Conservation (phyloP, 495 filamentous ascomycete species). For the Xylaria palmicola region DNA sequence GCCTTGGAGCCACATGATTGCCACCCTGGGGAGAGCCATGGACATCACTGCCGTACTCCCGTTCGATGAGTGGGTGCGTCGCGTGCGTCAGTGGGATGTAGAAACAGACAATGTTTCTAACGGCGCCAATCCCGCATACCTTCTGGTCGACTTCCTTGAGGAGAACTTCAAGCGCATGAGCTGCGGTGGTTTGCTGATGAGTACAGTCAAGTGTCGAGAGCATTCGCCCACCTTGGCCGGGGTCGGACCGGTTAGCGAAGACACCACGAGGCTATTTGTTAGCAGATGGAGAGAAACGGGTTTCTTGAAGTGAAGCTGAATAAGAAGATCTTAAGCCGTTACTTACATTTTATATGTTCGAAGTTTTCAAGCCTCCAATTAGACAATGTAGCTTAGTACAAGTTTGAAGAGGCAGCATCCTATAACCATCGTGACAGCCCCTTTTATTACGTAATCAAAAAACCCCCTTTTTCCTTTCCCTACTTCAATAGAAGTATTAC, state of each 20-base stretch:
- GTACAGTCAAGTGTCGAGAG: slow-evolving; percentile 34
- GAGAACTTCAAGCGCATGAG: slow-evolving; percentile 51
- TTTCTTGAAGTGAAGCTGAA: background rate
- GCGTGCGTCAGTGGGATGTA: background rate
- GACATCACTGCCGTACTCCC: background rate
- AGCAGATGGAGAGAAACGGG: background rate
- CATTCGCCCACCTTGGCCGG: slow-evolving; percentile 31
- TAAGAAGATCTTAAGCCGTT: too few relatives aligned
- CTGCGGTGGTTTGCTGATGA: slow-evolving; percentile 50
- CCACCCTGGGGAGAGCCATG: slow-evolving; percentile 26
- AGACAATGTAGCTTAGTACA: too few relatives aligned
- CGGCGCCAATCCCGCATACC: slow-evolving; percentile 46
- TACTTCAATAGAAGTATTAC: too few relatives aligned
- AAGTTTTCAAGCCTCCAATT: too few relatives aligned
- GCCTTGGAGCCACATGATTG: slow-evolving; percentile 46
- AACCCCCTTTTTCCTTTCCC: too few relatives aligned
- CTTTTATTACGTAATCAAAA: too few relatives aligned
- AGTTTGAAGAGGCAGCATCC: too few relatives aligned
- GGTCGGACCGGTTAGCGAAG: background rate
- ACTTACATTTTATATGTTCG: too few relatives aligned
- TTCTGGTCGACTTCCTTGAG: slow-evolving; percentile 50
- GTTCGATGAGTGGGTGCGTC: background rate
- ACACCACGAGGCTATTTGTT: background rate
- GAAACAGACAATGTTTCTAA: background rate
- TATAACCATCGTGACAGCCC: too few relatives aligned